Percentiles rank a stretch among this genome's conserved stretches.
Conservation (phyloP, 768 basidiomycete species). For the Epithele typhae region DNA sequence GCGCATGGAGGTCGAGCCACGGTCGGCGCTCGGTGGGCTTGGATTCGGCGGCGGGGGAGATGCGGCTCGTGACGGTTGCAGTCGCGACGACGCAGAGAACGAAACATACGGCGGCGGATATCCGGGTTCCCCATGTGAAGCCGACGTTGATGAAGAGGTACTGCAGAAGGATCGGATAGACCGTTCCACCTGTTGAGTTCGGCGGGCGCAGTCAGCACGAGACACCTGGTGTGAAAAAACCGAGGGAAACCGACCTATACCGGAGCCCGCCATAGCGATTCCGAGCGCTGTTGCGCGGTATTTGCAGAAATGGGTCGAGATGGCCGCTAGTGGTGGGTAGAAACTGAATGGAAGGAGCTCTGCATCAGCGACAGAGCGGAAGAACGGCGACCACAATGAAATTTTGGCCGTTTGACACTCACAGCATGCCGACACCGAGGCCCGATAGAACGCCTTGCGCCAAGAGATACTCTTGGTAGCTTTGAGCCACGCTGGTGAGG, state of each 20-base stretch:
- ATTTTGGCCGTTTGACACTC: not conserved
- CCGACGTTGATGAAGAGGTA: slow-evolving; percentile 50
- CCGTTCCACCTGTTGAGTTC: slow-evolving; percentile 58
- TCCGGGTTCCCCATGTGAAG: slow-evolving; percentile 60
- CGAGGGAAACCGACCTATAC: slow-evolving; percentile 41
- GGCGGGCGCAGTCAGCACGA: slow-evolving; percentile 18
- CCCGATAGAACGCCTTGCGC: slow-evolving; percentile 65
- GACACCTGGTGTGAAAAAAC: slow-evolving; percentile 16
- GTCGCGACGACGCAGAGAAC: slow-evolving; percentile 45
- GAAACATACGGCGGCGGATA: slow-evolving; percentile 47
- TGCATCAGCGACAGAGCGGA: not conserved
- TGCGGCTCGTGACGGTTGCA: slow-evolving; percentile 40
- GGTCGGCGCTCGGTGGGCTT: slow-evolving; percentile 15
- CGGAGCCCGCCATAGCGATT: slow-evolving; percentile 63
- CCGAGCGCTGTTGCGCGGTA: slow-evolving; percentile 71
- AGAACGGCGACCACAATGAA: not conserved
- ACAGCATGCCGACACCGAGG: slow-evolving; percentile 58
- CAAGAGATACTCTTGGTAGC: slow-evolving; percentile 58
- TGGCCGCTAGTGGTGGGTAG: slow-evolving; percentile 62
- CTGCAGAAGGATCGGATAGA: slow-evolving; percentile 63
- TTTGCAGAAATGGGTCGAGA: slow-evolving; percentile 60
- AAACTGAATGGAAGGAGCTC: slow-evolving; percentile 37
- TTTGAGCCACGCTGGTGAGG: slow-evolving; percentile 52
- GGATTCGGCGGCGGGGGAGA: slow-evolving; percentile 5
- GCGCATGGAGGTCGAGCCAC: slow-evolving; percentile 23